phyloP scores from a whole-genome alignment of 805 yeast genomes.

The Geotrichum ghanense region DNA sequence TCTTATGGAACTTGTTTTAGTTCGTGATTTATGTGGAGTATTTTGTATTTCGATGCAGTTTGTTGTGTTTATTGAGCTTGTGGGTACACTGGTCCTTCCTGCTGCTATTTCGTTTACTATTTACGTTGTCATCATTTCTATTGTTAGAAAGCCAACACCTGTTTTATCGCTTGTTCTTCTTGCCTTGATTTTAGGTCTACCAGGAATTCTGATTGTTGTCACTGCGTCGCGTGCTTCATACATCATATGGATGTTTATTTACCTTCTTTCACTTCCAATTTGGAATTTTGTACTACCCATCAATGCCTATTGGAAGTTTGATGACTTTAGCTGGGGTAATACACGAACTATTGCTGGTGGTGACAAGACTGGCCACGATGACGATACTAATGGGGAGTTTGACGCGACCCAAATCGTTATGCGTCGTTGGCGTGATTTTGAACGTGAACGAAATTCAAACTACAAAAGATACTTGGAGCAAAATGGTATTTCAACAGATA shows the following conservation, averaged over 20 bases:
- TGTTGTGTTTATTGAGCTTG: slow-evolving; percentile 68
- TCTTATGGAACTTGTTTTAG: slow-evolving; percentile 75
- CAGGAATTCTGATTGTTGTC: slow-evolving; percentile 68
- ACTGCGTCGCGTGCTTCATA: slow-evolving; percentile 70
- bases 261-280: slow-evolving; percentile 70
- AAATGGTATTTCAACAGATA: neutral
- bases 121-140: slow-evolving; percentile 65
- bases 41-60: slow-evolving; percentile 95
- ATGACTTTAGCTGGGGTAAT: slow-evolving; percentile 96
- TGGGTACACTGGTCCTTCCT: slow-evolving; percentile 84
- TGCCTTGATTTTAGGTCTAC: slow-evolving; percentile 73
- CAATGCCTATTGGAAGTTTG: slow-evolving; percentile 91
- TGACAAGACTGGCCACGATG: slow-evolving; percentile 56
- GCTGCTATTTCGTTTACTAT: slow-evolving; percentile 76
- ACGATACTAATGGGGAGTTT: slow-evolving; percentile 65
- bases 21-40: slow-evolving; percentile 85
- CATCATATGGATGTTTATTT: slow-evolving; percentile 68
- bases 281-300: slow-evolving; percentile 87
- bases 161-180: slow-evolving; percentile 62
- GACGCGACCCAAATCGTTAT: slow-evolving; percentile 84
- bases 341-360: slow-evolving; percentile 70
- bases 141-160: slow-evolving; percentile 69
- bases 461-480: neutral
- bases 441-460: slow-evolving; percentile 42
- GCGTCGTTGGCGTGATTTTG: slow-evolving; percentile 94